These are phyloP conservation scores for Microcera coccophila DNA, from an alignment of 2,329 filamentous ascomycete species.

Conservation along the genomic window DNA sequence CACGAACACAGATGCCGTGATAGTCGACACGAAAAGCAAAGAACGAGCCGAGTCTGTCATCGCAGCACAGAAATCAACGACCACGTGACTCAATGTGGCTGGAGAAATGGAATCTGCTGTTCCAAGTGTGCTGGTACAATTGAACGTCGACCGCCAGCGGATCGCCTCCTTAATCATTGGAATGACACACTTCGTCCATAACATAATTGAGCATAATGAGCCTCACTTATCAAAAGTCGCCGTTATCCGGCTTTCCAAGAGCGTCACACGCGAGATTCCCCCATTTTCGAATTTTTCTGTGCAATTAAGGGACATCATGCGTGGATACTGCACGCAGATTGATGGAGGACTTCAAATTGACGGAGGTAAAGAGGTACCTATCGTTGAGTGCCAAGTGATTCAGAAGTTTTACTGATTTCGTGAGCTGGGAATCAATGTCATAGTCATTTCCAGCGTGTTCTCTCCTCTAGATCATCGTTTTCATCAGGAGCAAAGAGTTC, in stretches of 20 bases:
- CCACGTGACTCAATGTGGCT: neutral
- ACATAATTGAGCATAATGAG: slow-evolving; percentile 44
- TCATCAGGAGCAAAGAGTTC: slow-evolving; percentile 44
- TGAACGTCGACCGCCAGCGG: slow-evolving; percentile 34
- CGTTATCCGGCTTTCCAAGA: slow-evolving; percentile 44
- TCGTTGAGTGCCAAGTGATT: slow-evolving; percentile 38
- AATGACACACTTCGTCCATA: slow-evolving; percentile 49
- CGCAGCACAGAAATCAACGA: neutral
- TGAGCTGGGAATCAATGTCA: slow-evolving; percentile 36
- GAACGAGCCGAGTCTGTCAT: neutral
- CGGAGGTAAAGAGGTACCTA: slow-evolving; percentile 23
- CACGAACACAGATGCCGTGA: neutral
- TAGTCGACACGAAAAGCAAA: neutral
- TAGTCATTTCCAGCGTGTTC: slow-evolving; percentile 47
- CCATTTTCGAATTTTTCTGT: slow-evolving; percentile 46
- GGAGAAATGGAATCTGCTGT: slow-evolving; percentile 42
- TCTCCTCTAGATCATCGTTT: slow-evolving; percentile 46
- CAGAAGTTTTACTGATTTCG: slow-evolving; percentile 35
- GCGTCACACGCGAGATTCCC: slow-evolving; percentile 41
- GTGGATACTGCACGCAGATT: slow-evolving; percentile 40
- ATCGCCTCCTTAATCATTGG: slow-evolving; percentile 49
- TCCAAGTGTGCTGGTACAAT: slow-evolving; percentile 37
- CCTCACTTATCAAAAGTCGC: slow-evolving; percentile 42
- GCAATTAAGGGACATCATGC: slow-evolving; percentile 37
- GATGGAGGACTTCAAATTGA: slow-evolving; percentile 48